A percentile compares a stretch with the other conserved stretches of the same genome.
Evolutionary conservation across 1,139 yeast species (phyloP).

Genomic region (Debaryomycetaceae sp.): DNA sequence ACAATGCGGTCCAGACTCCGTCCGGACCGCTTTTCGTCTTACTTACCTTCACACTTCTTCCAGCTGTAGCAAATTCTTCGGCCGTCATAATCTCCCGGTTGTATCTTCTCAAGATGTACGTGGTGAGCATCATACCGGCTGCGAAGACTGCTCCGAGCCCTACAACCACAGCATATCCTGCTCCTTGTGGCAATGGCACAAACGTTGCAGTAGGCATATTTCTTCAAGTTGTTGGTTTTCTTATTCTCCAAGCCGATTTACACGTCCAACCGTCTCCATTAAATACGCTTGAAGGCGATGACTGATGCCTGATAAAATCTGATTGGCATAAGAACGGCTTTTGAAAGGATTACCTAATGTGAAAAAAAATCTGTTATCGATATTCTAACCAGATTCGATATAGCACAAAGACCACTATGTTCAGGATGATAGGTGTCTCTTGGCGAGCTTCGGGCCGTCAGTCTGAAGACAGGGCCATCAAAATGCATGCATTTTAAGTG

Average conservation of each 20-base stretch:
- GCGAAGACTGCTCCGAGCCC: constrained; percentile 87
- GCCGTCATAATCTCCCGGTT: constrained; percentile 81
- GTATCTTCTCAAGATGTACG: constrained; percentile 67
- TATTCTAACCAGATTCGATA: neutral
- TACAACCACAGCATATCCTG: constrained; percentile 90
- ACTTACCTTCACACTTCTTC: constrained; percentile 60
- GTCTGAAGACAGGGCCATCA: too few relatives aligned
- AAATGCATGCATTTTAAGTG: too few relatives aligned
- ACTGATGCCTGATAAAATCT: too few relatives aligned
- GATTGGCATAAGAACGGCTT: neutral
- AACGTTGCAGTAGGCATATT: constrained; percentile 4
- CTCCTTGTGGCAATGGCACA: constrained; percentile 54
- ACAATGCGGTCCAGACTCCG: too few relatives aligned
- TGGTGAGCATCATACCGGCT: constrained; percentile 70
- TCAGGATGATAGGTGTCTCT: neutral
- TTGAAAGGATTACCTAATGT: neutral
- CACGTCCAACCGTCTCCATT: too few relatives aligned
- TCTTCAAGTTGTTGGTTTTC: neutral
- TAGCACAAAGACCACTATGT: neutral
- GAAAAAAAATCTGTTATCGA: neutral
- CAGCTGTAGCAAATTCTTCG: constrained; percentile 87
- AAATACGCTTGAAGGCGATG: too few relatives aligned
- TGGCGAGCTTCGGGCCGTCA: neutral
- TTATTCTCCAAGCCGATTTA: too few relatives aligned
- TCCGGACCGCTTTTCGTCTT: too few relatives aligned